Base-by-base conservation (phyloP, 179 eudicot genomes). In the Beta macrorhiza region DNA sequence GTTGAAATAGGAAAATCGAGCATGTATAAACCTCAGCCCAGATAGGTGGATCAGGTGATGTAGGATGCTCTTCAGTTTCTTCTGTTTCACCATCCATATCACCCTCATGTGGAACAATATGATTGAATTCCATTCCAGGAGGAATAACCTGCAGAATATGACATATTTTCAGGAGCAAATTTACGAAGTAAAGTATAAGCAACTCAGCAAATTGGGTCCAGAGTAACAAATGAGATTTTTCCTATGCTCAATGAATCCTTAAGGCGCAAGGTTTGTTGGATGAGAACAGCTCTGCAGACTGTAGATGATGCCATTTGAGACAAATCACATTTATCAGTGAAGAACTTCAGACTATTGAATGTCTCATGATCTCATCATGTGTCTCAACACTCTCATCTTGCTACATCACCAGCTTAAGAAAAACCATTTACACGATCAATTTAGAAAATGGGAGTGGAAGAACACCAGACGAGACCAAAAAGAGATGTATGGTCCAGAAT, bases 51-150 rank as follows among this genome's bases (percentile, higher is more conserved):
- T 89, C 91, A 74, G 90, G 91, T 73, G 91, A 87, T 15, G 83
- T 78, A 20, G 89, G 83, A 72, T 87, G 87, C 11, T 87, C 93
- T 84, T 86, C 97, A 86, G 84, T 91, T 5, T 84, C 83, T 78
- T 90, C 98, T 58, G 87, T 83, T 71, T 94, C 99, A 83, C 87
- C 79, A 78, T 95, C 99, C 82, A 89, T 90, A 69, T 91, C 98
- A 81, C 84, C 97, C 67, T 90, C 93, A 82, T 89, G 88, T 71
- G 92, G 84, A 80, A 89, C 90, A 80, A 92, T 91, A 83, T 94
- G 92, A 87, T 90, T 85, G 85, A 95, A 95, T 81, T 95, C 99
- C 99, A 95, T 95, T 65, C 99, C 99, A 71, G 99, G 99, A 64
- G 99, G 97, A 63, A 95, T 94, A 62, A 91, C 90, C 98, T 95